These are phyloP conservation scores for Serendipita sp. DNA, from an alignment of 768 basidiomycete genomes.

Conservation along the genomic window DNA sequence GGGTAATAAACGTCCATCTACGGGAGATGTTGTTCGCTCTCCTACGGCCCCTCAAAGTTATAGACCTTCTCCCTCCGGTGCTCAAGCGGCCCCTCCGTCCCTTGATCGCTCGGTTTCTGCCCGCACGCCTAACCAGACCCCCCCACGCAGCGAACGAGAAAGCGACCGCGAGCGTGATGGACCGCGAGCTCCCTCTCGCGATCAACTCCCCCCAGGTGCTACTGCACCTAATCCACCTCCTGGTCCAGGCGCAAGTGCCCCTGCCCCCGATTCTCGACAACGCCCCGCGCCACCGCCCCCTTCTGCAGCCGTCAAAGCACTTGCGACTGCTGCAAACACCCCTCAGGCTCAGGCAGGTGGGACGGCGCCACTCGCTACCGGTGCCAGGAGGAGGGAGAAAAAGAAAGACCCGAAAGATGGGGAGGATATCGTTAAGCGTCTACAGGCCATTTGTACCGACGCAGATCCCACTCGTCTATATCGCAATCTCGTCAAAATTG, in stretches of 20 bases:
- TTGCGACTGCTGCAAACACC: conserved; percentile 14
- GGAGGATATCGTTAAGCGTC: conserved; percentile 68
- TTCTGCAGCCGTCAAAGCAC: conserved; percentile 34
- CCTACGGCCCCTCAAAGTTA: conserved; percentile 29
- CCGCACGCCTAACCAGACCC: conserved; percentile 37
- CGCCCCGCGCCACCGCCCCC: conserved; percentile 35
- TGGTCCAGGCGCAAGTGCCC: conserved; percentile 1
- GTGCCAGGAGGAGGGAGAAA: conserved; percentile 75
- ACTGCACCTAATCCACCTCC: background rate
- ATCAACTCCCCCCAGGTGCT: conserved; percentile 1
- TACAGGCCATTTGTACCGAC: conserved; percentile 92
- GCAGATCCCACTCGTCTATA: conserved; percentile 93
- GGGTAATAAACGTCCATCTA: conserved; percentile 14
- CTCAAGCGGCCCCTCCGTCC: conserved; percentile 41
- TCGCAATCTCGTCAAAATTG: conserved; percentile 87
- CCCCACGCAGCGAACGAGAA: conserved; percentile 12
- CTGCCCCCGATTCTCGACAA: conserved; percentile 15
- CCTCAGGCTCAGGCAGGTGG: conserved; percentile 20
- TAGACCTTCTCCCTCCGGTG: conserved; percentile 63
- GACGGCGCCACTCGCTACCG: conserved; percentile 37
- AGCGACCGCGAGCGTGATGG: conserved; percentile 11
- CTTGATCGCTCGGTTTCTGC: conserved; percentile 83
- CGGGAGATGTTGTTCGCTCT: background rate
- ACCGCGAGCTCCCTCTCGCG: conserved; percentile 11
- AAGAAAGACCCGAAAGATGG: conserved; percentile 63